A percentile compares a stretch with the other conserved stretches of the same genome.
phyloP scores from a whole-genome alignment of 129 eudicot genomes.

The Scalesia atractyloides region DNA sequence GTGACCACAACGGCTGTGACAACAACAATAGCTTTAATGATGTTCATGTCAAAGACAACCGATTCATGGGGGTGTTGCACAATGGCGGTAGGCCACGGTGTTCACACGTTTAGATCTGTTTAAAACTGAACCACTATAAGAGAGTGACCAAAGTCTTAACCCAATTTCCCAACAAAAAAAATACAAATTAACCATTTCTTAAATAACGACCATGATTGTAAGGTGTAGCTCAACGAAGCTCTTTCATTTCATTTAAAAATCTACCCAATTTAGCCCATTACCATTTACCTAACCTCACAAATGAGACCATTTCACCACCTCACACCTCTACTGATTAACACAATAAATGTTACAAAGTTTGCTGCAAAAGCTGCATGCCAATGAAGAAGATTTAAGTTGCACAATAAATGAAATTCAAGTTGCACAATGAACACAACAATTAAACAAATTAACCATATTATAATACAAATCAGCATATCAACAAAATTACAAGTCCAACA shows the following conservation, averaged over 20 bases:
- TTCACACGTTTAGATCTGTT: too few relatives aligned
- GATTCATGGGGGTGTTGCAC: too few relatives aligned
- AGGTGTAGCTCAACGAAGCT: neutral
- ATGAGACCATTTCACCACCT: neutral
- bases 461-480: conserved; percentile 1
- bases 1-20: too few relatives aligned
- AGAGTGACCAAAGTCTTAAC: too few relatives aligned
- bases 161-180: too few relatives aligned
- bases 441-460: conserved; percentile 10
- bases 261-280: neutral
- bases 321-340: neutral
- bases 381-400: neutral
- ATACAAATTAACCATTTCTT: too few relatives aligned
- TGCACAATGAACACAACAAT: neutral
- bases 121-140: too few relatives aligned
- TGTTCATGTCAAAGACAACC: too few relatives aligned
- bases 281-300: neutral
- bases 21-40: too few relatives aligned
- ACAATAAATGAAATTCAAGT: neutral
- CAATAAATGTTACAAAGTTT: neutral
- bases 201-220: too few relatives aligned
- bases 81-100: too few relatives aligned
- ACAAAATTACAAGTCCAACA: conserved; percentile 12
- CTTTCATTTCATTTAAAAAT: neutral
- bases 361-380: neutral